Base-by-base conservation (phyloP, 768 basidiomycete species). In the Xerocomellus dryophilus region DNA sequence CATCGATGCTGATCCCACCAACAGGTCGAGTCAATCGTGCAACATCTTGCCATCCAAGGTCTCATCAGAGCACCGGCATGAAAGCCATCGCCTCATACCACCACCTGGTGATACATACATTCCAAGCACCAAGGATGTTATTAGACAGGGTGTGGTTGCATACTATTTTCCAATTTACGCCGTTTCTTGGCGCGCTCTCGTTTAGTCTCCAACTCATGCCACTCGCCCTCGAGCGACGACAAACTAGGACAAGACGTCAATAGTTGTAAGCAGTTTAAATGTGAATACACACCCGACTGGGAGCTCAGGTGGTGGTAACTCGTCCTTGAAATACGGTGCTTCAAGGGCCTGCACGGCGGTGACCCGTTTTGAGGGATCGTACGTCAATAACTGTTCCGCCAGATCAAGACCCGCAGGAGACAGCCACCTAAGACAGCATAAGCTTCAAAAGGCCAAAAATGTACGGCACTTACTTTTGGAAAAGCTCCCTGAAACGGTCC, bases 141-240 rank as follows among this genome's bases (percentile, higher is more conserved):
- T 61, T 64, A 72, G 66, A 71, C 60, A 66, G 65, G 64, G 51
- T 66, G 63, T 71, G 71, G 70, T 58, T 71, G 72, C 61, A 65
- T 58, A 63, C 68, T 74, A 69, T 62, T 71, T 71, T 84, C 87
- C 58, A 78, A 77, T 78, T 81, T 87, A 74, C 81, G 81, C 68
- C 83, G 78, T 71, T 88, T 88, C 74, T 84, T 90, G 53, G 88
- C 86, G 38, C 92, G 81, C 74, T 98, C 93, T 52, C 86, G 80
- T 71, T 98, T 99, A 12, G 92, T 90, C 70, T 98, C 95, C 58
- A 95, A 78, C 70, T 99, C 97, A 71, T 99, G 97, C 91, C 95
- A 98, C 69, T 98, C 97, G 42, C 97, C 96, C 67, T 92, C 84
- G 39, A 97, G 72, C 12, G 80, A 80, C 12, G 87, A 81, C 53